Base-by-base conservation (phyloP, 148 eudicot species). In the Nyssa sinensis region DNA sequence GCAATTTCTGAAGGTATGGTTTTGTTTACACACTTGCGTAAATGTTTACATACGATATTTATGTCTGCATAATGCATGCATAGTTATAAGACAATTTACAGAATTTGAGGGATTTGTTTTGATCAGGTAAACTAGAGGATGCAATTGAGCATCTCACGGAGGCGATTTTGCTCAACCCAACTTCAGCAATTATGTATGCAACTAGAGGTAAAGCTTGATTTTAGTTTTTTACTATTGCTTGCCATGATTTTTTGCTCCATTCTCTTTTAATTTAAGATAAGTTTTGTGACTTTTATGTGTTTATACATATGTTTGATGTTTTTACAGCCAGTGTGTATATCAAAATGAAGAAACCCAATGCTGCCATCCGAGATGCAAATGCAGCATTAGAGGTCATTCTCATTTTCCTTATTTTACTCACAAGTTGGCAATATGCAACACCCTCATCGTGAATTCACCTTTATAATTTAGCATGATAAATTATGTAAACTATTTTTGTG, bases 291-390 rank as follows among this genome's bases (percentile, higher is more conserved):
- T 55, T 17, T n/a, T n/a, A n/a, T n/a, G n/a, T 4, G 25, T 5
- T 55, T 4, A 21, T 55, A 2, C 3, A 55, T 19, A 55, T 19
- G 19, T 55, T 55, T 55, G 57, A 65, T 49, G 25, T 71, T 72
- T 47, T 64, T 75, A 12, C 83, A 95, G 99, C 97, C 68, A 85
- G 74, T 79, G 93, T 89, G 47, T 95, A 79, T 73, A 81, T 92
- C 73, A 95, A 95, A 83, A 83, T 95, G 93, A 92, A 92, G 87
- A 95, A 93, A 64, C 96, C 94, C 7, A 95, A 95, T 86, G 99
- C 99, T 79, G 97, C 99, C 64, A 89, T 88, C 71, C 88, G 94
- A 67, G 99, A 95, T 88, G 96, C 96, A 71, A 78, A 44, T 84
- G 97, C 94, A 63, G 96, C 99, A 66, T 77, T 93, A 72, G 82